Evolutionary conservation across 164 flowering plant genomes (phyloP).

Genomic region (Chimonanthus salicifolius): DNA sequence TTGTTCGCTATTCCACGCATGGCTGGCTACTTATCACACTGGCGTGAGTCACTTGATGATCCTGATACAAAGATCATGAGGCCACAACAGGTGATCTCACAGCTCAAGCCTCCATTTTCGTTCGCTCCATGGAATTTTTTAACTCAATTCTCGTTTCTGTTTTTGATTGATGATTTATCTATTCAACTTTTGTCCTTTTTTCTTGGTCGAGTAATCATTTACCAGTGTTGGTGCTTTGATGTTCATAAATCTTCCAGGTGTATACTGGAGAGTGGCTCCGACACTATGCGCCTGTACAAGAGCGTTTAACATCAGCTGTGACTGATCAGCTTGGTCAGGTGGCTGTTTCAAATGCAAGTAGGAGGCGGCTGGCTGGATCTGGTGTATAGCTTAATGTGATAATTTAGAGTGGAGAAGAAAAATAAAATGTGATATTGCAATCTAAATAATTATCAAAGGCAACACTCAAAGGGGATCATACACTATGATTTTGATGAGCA

Average conservation of each 20-base stretch:
- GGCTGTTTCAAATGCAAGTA: conserved; percentile 66
- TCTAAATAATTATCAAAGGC: no score
- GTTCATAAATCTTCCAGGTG: conserved; percentile 29
- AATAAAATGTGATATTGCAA: not conserved
- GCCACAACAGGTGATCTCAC: conserved; percentile 73
- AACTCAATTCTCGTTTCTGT: not conserved
- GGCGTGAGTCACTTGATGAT: conserved; percentile 97
- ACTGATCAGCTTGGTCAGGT: conserved; percentile 56
- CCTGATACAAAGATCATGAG: conserved; percentile 99
- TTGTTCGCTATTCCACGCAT: conserved; percentile 97
- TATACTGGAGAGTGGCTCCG: conserved; percentile 68
- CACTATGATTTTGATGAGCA: no score
- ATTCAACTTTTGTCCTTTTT: no score
- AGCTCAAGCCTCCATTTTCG: not conserved
- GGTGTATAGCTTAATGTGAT: conserved; percentile 6
- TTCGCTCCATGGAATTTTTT: not conserved
- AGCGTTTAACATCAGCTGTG: conserved; percentile 29
- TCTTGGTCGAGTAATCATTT: not conserved
- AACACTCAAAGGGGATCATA: no score
- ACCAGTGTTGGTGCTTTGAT: not conserved
- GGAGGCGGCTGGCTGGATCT: conserved; percentile 60
- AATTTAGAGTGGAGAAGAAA: not conserved
- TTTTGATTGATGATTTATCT: not conserved
- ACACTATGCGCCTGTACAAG: conserved; percentile 51
- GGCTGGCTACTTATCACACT: conserved; percentile 96